Conservation (phyloP, 1,284 basidiomycete genomes). For the Apiotrichum laibachii region DNA sequence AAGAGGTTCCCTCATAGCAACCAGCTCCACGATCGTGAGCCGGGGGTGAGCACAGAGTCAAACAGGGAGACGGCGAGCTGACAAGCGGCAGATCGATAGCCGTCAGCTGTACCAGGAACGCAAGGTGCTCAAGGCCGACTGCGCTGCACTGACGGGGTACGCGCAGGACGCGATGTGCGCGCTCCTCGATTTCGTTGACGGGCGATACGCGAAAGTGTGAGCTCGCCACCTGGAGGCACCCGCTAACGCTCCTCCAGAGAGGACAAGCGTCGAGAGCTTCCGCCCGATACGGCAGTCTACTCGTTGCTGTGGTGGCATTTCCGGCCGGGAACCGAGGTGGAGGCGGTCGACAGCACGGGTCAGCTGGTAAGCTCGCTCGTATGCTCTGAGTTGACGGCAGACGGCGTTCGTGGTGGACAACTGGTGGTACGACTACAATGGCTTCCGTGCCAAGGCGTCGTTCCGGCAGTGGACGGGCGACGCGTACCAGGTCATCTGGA, state of each 20-base stretch:
- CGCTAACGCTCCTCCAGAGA: too few relatives aligned
- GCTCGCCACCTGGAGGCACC: not conserved
- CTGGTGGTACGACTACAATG: slow-evolving; percentile 6
- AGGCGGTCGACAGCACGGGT: not conserved
- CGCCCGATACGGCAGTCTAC: not conserved
- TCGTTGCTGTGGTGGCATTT: slow-evolving; percentile 1
- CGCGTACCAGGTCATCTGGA: slow-evolving; percentile 8
- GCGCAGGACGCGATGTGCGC: slow-evolving; percentile 1
- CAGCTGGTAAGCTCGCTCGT: not conserved
- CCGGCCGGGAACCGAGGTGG: not conserved
- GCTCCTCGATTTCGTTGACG: slow-evolving; percentile 1
- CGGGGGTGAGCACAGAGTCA: not conserved
- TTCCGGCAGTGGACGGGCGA: slow-evolving; percentile 8
- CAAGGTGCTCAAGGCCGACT: not conserved
- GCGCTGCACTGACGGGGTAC: not conserved
- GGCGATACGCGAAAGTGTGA: not conserved
- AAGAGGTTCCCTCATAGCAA: not conserved
- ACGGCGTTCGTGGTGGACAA: not conserved
- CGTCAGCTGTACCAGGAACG: not conserved
- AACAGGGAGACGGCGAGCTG: not conserved
- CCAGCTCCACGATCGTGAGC: not conserved
- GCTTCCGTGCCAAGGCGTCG: slow-evolving; percentile 5
- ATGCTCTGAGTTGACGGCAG: not conserved
- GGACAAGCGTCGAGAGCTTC: not conserved
- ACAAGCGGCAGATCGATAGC: not conserved